A percentile compares a stretch with the other conserved stretches of the same genome.
Conservation (phyloP, 106 monocot genomes). For the Dioscorea alata region DNA sequence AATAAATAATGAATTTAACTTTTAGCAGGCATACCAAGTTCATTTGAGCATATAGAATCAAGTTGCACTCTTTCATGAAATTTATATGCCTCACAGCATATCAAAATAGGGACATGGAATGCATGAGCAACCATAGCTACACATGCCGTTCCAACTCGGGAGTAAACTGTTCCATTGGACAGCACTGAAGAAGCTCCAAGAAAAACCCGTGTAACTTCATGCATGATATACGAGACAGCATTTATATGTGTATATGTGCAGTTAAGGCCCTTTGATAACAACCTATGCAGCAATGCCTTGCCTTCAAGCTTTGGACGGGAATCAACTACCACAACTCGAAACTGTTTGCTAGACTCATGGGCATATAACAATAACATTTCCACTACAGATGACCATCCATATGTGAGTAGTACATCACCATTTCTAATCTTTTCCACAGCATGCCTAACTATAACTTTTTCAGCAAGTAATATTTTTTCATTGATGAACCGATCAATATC, state of each 20-base stretch:
- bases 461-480: conserved; percentile 89
- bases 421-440: conserved; percentile 86
- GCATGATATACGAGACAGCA: conserved; percentile 96
- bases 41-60: conserved; percentile 97
- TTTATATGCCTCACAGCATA: conserved; percentile 98
- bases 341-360: conserved; percentile 67
- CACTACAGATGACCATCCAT: conserved; percentile 83
- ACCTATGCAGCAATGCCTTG: conserved; percentile 53
- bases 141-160: conserved; percentile 88
- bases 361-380: conserved; percentile 81
- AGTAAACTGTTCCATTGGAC: conserved; percentile 94
- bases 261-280: conserved; percentile 67
- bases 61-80: conserved; percentile 96
- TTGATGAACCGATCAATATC: conserved; percentile 89
- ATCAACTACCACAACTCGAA: conserved; percentile 83
- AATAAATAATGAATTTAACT: background rate
- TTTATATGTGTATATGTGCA: conserved; percentile 96
- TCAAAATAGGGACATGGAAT: conserved; percentile 78
- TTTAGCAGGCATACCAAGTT: conserved; percentile 56
- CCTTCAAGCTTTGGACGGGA: conserved; percentile 96
- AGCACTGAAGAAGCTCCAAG: conserved; percentile 88
- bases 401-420: conserved; percentile 86
- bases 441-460: conserved; percentile 83
- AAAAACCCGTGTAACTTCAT: conserved; percentile 89
- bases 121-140: conserved; percentile 98